Evolutionary conservation across 441 rosid genomes (phyloP), one percentile per base, ranked within the genome.

Genomic region (Populus trichocarpa): DNA sequence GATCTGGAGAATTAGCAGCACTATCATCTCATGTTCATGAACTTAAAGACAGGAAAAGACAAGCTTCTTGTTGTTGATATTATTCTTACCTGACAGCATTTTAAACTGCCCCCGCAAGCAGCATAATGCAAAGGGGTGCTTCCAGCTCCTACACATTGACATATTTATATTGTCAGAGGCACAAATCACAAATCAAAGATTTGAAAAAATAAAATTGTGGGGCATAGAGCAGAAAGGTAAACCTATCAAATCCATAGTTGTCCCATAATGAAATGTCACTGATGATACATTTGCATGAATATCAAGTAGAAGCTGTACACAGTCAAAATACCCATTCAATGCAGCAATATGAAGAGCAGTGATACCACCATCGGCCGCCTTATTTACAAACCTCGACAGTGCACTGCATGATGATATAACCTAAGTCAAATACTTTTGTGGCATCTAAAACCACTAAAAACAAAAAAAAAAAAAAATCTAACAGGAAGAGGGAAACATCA

Each of bases 191-290:
- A 36, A 13, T 23, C 64, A 78, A 84, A 16, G 42, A 77, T 70
- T 71, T 69, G 30, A 7, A 38, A 59, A 75, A 70, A 12, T 12
- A 36, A 65, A 69, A 57, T n/a, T 16, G 12, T 25, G 6, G 42
- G 33, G 65, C 14, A 72, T 50, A 36, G 67, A 67, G 74, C 2
- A 65, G 70, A 79, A 72, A 81, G 71, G 14, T 75, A 67, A 80
- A 96, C 98, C 98, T 82, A 96, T 96, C 85, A 94, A 86, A 90
- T 96, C 99, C 99, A 96, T 90, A 28, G 99, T 91, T 78, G 98
- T 92, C 81, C 99, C 98, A 81, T 92, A 91, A 83, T 90, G 98
- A 86, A 90, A 91, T 69, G 97, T 94, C 75, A 90, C 88, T 10
- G 95, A 93, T 8, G 93, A 88, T 32, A 91, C 93, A 90, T 91